Percentiles rank a stretch among this genome's conserved stretches.
These are phyloP conservation scores for Blumeriella jaapii DNA, from an alignment of 2,329 filamentous ascomycete species.

Conservation along the genomic window DNA sequence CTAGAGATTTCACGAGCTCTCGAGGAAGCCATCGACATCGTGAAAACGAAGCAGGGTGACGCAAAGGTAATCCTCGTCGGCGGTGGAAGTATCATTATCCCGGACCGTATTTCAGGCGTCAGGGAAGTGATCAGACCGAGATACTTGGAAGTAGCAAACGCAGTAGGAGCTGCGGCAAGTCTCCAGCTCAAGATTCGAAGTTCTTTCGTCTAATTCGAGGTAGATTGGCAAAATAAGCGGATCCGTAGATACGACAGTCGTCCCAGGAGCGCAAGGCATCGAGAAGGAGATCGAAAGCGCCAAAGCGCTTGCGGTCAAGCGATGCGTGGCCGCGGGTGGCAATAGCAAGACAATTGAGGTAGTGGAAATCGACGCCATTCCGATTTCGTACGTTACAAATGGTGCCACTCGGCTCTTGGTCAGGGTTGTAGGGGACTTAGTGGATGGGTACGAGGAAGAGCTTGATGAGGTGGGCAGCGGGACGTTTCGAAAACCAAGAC, in stretches of 20 bases:
- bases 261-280: slow-evolving; percentile 17
- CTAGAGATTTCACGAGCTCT: slow-evolving; percentile 31
- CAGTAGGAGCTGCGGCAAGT: slow-evolving; percentile 46
- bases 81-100: slow-evolving; percentile 41
- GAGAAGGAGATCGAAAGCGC: slow-evolving; percentile 20
- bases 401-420: slow-evolving; percentile 21
- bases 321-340: slow-evolving; percentile 22
- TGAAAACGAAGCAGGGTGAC: slow-evolving; percentile 43
- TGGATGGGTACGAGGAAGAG: slow-evolving; percentile 13
- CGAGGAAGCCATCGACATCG: slow-evolving; percentile 40
- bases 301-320: slow-evolving; percentile 17
- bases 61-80: slow-evolving; percentile 44
- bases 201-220: not conserved
- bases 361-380: slow-evolving; percentile 24
- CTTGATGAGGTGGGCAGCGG: no score
- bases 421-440: slow-evolving; percentile 23
- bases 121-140: slow-evolving; percentile 38
- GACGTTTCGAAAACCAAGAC: no score
- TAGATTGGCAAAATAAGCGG: slow-evolving; percentile 25
- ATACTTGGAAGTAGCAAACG: slow-evolving; percentile 45
- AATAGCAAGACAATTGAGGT: slow-evolving; percentile 20
- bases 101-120: slow-evolving; percentile 37
- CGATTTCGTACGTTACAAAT: slow-evolving; percentile 24
- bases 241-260: slow-evolving; percentile 20
- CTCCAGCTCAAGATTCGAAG: not conserved